Evolutionary conservation across 116 monocot genomes (phyloP).

Genomic region (Dioscorea cayenensis): DNA sequence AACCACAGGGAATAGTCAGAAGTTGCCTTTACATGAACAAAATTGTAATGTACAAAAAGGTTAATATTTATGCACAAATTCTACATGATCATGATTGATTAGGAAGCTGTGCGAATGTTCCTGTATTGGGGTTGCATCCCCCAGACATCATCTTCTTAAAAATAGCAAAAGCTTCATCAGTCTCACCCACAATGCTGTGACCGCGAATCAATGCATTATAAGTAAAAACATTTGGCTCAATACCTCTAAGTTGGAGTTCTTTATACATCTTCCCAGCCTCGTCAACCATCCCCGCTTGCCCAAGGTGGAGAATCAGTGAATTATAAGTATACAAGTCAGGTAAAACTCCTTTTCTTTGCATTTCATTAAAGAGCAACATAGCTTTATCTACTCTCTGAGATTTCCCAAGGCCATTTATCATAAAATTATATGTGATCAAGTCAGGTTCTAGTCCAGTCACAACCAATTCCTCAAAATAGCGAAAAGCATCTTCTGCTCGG

Average conservation of each 20-base stretch:
- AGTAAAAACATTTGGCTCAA: conserved; percentile 92
- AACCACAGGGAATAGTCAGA: too few relatives aligned
- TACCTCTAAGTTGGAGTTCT: conserved; percentile 61
- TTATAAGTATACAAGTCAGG: conserved; percentile 95
- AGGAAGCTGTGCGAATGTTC: conserved; percentile 85
- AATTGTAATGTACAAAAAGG: conserved; percentile 5
- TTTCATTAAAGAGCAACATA: conserved; percentile 51
- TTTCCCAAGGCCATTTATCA: conserved; percentile 74
- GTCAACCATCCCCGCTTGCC: conserved; percentile 62
- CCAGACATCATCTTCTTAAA: conserved; percentile 66
- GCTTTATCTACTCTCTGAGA: conserved; percentile 61
- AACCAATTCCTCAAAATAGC: conserved; percentile 56
- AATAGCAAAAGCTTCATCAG: conserved; percentile 61
- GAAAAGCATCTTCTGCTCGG: conserved; percentile 53
- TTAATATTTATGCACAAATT: conserved; percentile 7
- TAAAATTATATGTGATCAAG: conserved; percentile 68
- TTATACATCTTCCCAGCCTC: conserved; percentile 76
- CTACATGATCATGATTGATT: conserved; percentile 24
- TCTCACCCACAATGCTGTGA: conserved; percentile 47
- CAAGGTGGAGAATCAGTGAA: conserved; percentile 70
- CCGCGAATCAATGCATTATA: conserved; percentile 90
- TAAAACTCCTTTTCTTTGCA: conserved; percentile 61
- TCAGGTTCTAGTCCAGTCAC: conserved; percentile 61
- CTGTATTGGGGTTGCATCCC: conserved; percentile 81
- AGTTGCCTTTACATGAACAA: background rate